A percentile compares a stretch with the other conserved stretches of the same genome.
Conservation (phyloP, 2,329 filamentous ascomycete genomes). For the Ceratocystis cacaofunesta region DNA sequence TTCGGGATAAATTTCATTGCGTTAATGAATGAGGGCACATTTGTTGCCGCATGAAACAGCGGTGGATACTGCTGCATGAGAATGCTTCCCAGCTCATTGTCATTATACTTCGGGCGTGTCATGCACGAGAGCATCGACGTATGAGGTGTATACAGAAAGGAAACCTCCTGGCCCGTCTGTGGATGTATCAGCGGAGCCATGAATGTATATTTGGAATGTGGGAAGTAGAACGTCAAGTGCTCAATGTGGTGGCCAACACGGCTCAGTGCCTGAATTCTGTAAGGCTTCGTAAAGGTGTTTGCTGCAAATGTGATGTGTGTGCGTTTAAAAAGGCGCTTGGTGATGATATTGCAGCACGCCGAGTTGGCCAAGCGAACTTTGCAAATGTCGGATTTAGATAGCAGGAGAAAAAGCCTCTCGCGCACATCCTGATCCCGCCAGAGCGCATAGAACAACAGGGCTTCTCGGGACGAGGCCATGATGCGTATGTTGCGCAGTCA, state of each 20-base stretch:
- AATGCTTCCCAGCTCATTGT: slow-evolving; percentile 62
- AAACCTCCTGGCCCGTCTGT: slow-evolving; percentile 58
- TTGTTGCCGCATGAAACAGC: slow-evolving; percentile 77
- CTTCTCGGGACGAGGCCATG: slow-evolving; percentile 17
- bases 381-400: slow-evolving; percentile 39
- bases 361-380: slow-evolving; percentile 52
- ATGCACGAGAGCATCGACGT: slow-evolving; percentile 46
- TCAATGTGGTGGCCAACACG: slow-evolving; percentile 67
- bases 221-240: slow-evolving; percentile 61
- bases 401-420: slow-evolving; percentile 34
- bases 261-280: slow-evolving; percentile 57
- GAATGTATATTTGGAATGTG: slow-evolving; percentile 65
- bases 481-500: slow-evolving; percentile 12
- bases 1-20: slow-evolving; percentile 55
- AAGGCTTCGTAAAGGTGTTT: slow-evolving; percentile 59
- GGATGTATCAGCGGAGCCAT: slow-evolving; percentile 74
- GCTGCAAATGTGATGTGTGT: slow-evolving; percentile 56
- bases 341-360: slow-evolving; percentile 55
- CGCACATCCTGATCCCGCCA: slow-evolving; percentile 38
- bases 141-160: slow-evolving; percentile 69
- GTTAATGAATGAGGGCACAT: slow-evolving; percentile 69
- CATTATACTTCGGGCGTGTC: slow-evolving; percentile 62
- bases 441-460: slow-evolving; percentile 39
- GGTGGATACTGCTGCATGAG: slow-evolving; percentile 78
- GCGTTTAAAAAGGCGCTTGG: slow-evolving; percentile 53